Evolutionary conservation across 1,284 basidiomycete species (phyloP), one percentile per base, ranked within the genome.

Genomic region (Puccinia hordei): DNA sequence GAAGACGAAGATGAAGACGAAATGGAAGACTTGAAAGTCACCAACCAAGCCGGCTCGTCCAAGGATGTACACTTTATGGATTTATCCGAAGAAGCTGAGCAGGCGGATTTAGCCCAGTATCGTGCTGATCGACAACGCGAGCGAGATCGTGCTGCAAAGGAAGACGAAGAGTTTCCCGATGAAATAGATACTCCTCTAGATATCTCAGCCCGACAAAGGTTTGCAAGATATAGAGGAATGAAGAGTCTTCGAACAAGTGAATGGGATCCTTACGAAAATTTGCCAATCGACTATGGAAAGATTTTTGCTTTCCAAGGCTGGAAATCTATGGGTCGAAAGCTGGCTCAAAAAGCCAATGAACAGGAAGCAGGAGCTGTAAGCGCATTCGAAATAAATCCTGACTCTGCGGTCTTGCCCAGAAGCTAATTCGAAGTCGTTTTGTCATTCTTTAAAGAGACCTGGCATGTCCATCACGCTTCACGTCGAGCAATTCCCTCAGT

Each of bases 301-400:
- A 96, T 98, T 83, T 99, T 98, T 87, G 93, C 96, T 86, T 98
- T 99, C 84, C 95, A 98, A 86, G 93, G 96, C 84, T 98, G 92
- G 87, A 92, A 90, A 84, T 90, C 92, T 33, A 98, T 94, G 1
- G 91, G 93, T 83, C 89, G 92, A 63, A 89, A 89, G 49, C 91
- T 98, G 35, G 90, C 35, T 38, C 51, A 80, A n/a, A 80, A 73
- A 53, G 77, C 77, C 0, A 80, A 80, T 49, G 77, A 80, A 55
- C 65, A 44, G 19, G 66, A 80, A 73, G 53, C 66, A 15, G 69
- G 77, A 24, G 69, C 46, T 13, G 77, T 80, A 51, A 80, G 77
- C 24, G 13, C 12, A 35, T 53, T 72, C 17, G 13, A 33, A 33
- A 59, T 59, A 3, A 3, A 33, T 17, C 24, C 13, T n/a, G 9